These are phyloP conservation scores for Ceratopteris richardii DNA, from an alignment of 75 land plant species.

Conservation along the genomic window DNA sequence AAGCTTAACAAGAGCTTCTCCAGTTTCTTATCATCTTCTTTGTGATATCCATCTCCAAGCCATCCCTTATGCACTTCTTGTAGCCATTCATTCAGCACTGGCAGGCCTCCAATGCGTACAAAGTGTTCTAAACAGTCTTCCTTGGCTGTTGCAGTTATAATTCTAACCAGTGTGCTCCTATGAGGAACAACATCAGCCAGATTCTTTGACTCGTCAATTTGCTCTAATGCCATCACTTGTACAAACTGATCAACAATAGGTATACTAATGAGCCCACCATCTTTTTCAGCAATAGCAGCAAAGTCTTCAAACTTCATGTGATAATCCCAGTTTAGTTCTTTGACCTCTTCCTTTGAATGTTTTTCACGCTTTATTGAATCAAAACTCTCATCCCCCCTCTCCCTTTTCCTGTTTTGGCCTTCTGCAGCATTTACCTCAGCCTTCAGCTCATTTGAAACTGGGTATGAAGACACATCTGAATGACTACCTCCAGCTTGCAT, in stretches of 20 bases:
- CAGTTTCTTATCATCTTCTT: constrained; percentile 56
- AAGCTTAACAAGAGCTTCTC: constrained; percentile 77
- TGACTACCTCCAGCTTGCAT: constrained; percentile 84
- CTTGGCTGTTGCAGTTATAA: constrained; percentile 75
- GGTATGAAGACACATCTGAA: constrained; percentile 79
- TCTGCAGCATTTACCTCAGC: constrained; percentile 7
- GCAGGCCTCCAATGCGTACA: constrained; percentile 68
- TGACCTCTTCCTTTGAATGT: constrained; percentile 45
- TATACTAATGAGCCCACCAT: constrained; percentile 57
- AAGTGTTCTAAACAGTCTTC: constrained; percentile 74
- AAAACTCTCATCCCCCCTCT: constrained; percentile 56
- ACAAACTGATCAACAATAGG: constrained; percentile 75
- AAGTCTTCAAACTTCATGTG: constrained; percentile 60
- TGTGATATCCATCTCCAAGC: constrained; percentile 66
- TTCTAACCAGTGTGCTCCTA: constrained; percentile 58
- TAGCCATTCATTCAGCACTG: constrained; percentile 81
- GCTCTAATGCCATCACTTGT: constrained; percentile 67
- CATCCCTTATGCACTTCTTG: constrained; percentile 95
- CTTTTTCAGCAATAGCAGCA: constrained; percentile 64
- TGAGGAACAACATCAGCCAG: constrained; percentile 49
- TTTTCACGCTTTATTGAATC: constrained; percentile 67
- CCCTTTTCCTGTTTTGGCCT: constrained; percentile 80
- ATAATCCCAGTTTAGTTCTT: constrained; percentile 48
- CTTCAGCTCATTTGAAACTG: constrained; percentile 30
- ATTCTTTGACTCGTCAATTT: constrained; percentile 37